phyloP scores from a whole-genome alignment of 148 eudicot species.

The Bassia scoparia region DNA sequence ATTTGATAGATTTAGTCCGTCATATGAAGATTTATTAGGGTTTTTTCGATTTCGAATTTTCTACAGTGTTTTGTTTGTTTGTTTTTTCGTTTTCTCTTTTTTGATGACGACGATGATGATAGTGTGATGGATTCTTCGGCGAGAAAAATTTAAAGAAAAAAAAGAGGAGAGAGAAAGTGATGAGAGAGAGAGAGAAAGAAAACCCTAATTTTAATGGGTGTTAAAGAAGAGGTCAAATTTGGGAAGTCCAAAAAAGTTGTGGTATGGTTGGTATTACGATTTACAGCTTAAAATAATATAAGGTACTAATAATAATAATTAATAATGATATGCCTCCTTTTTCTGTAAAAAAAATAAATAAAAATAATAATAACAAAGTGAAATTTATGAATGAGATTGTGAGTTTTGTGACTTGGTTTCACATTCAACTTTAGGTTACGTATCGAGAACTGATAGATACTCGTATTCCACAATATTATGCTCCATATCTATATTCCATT shows the following conservation, averaged over 20 bases:
- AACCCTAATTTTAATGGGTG: constrained; percentile 22
- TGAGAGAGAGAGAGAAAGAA: constrained; percentile 3
- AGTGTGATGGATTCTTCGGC: constrained; percentile 14
- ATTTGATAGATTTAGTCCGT: constrained; percentile 13
- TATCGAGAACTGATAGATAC: no score
- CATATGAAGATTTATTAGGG: constrained; percentile 14
- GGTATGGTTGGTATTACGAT: not conserved
- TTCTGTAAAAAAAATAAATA: no score
- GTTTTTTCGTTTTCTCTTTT: not conserved
- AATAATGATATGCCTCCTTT: no score
- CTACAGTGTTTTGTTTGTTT: not conserved
- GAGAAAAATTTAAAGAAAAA: not conserved
- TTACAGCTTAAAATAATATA: not conserved
- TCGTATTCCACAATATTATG: no score
- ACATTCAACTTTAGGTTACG: no score
- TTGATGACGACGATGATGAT: constrained; percentile 15
- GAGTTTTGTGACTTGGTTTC: no score
- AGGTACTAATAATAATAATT: no score
- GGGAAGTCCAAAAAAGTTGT: constrained; percentile 18
- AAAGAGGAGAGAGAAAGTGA: not conserved
- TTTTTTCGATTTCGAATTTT: not conserved
- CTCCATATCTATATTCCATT: no score
- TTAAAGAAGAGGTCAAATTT: constrained; percentile 3
- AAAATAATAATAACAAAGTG: no score
- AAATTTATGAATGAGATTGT: no score